Evolutionary conservation across 805 yeast species (phyloP), one percentile per base, ranked within the genome.

Genomic region (Ogataea saltuana): DNA sequence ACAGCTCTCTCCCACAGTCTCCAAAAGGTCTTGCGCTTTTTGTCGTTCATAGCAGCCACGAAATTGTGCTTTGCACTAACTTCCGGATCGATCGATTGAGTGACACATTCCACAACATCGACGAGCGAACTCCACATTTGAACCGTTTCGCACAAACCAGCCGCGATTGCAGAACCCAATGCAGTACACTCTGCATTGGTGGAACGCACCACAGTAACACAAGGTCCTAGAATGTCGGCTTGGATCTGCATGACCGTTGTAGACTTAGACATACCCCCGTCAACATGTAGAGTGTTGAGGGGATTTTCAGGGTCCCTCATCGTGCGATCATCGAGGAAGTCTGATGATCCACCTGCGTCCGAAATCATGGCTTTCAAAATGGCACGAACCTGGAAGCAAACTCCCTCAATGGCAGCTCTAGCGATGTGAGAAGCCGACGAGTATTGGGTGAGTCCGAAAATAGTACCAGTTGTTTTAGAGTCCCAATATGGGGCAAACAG

Each of bases 401-500:
- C 91, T 51, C 97, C 97, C 63, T 91, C 97, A 46, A 90, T 75
- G 10, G 97, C 96, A 3, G 97, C 97, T 52, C 97, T 78, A 8
- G 95, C 95, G 59, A 90, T 83, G 67, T 91, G 97, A 12, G 89
- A 80, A 13, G 93, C 82, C n/a, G 84, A 76, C n/a, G 96, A 85
- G 67, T 81, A 88, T 63, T 88, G 96, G 4, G 97, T 88, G 72
- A 90, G 76, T 28, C 98, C 98, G 63, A 89, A 82, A 33, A 91
- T 85, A 25, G 96, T 84, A 38, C 97, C 98, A 50, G 96, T 80
- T 6, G 96, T 88, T 41, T 86, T 87, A 11, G 90, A 78, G 60
- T 87, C 88, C 98, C 98, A 90, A 69, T 90, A 88, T 16, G 98
- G 98, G 3, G 97, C 96, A 66, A 87, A 90, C 43, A 90, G 71